Evolutionary conservation across 305 asterid species (phyloP).

Genomic region (Caryopteris hybrid): DNA sequence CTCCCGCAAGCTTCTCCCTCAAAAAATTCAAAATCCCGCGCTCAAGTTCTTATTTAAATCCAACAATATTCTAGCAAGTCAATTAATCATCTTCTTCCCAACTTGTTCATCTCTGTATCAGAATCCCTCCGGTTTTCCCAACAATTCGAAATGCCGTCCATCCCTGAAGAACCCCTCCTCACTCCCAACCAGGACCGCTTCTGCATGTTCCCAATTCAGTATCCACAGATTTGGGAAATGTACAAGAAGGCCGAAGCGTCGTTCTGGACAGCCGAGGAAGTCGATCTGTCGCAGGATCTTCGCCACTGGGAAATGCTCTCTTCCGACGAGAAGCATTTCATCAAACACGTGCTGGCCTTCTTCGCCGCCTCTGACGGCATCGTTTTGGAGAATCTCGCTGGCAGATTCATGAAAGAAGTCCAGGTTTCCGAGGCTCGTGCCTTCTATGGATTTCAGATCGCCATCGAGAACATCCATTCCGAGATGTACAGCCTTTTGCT

Average conservation of each 20-base stretch:
- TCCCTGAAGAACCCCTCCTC: constrained; percentile 79
- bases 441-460: constrained; percentile 77
- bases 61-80: neutral
- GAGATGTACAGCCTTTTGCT: constrained; percentile 60
- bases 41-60: constrained; percentile 8
- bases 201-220: constrained; percentile 90
- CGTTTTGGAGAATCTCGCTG: constrained; percentile 82
- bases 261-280: no score
- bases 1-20: constrained; percentile 52
- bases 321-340: constrained; percentile 56
- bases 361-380: constrained; percentile 95
- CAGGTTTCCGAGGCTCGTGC: constrained; percentile 87
- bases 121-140: neutral
- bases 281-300: constrained; percentile 55
- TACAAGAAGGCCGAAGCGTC: constrained; percentile 97
- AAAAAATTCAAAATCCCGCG: constrained; percentile 34
- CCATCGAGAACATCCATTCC: constrained; percentile 83
- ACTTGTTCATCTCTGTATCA: neutral
- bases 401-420: constrained; percentile 81
- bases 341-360: constrained; percentile 73
- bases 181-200: constrained; percentile 67
- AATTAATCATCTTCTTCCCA: neutral
- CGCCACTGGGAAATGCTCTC: constrained; percentile 62
- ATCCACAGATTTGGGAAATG: constrained; percentile 90
- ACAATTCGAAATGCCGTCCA: constrained; percentile 49